Evolutionary conservation across 805 yeast species (phyloP).

Genomic region (Ogataea philodendri): DNA sequence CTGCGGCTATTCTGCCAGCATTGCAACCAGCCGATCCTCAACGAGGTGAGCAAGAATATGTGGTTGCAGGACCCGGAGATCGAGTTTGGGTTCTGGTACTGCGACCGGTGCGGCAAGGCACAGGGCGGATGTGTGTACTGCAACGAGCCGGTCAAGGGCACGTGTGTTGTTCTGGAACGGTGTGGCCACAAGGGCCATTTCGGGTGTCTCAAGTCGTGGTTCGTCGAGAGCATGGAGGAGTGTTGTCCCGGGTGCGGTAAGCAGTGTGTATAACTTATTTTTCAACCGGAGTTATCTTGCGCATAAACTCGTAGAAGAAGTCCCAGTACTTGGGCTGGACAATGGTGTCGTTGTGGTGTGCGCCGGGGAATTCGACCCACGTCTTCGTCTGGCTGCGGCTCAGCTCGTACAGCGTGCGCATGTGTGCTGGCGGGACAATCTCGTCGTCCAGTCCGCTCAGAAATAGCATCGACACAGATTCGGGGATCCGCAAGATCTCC

Average conservation of each 20-base stretch:
- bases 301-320: slow-evolving; percentile 53
- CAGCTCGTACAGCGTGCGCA: slow-evolving; percentile 56
- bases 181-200: slow-evolving; percentile 92
- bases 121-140: slow-evolving; percentile 77
- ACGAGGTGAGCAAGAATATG: slow-evolving; percentile 47
- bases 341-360: slow-evolving; percentile 83
- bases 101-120: slow-evolving; percentile 62
- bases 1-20: slow-evolving; percentile 58
- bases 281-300: slow-evolving; percentile 40
- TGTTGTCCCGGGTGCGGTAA: slow-evolving; percentile 83
- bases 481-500: slow-evolving; percentile 49
- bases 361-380: slow-evolving; percentile 53
- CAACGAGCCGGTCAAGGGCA: slow-evolving; percentile 70
- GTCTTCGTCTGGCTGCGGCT: slow-evolving; percentile 51
- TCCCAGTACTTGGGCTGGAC: slow-evolving; percentile 78
- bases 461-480: slow-evolving; percentile 63
- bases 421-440: slow-evolving; percentile 86
- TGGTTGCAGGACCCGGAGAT: slow-evolving; percentile 27
- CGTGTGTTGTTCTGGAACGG: slow-evolving; percentile 53
- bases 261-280: slow-evolving; percentile 9
- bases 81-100: slow-evolving; percentile 78
- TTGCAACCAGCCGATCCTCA: slow-evolving; percentile 58
- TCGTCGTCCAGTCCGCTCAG: slow-evolving; percentile 79
- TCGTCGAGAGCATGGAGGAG: slow-evolving; percentile 54
- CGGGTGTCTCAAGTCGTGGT: slow-evolving; percentile 78